phyloP scores from a whole-genome alignment of 169 alveolate genomes.

The Eimeria acervulina region DNA sequence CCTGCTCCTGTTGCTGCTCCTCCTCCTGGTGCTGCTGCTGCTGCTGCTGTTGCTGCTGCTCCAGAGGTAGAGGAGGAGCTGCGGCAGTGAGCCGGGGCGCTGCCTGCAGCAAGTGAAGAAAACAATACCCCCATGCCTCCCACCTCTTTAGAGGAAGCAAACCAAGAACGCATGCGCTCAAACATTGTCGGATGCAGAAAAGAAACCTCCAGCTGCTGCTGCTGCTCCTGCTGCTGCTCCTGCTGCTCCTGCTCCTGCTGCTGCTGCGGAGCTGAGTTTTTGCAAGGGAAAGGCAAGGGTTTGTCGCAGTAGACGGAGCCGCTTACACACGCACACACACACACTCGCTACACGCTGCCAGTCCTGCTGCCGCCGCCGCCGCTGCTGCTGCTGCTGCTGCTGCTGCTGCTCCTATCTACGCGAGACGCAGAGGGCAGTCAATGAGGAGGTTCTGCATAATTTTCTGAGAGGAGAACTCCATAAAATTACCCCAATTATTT shows the following conservation, averaged over 20 bases:
- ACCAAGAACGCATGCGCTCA: conserved; percentile 60
- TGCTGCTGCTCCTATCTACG: conserved; percentile 4
- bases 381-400: conserved; percentile 46
- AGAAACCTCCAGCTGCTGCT: conserved; percentile 14
- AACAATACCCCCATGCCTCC: not conserved
- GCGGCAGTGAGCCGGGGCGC: conserved; percentile 45
- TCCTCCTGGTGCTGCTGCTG: not conserved
- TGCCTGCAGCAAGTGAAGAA: not conserved
- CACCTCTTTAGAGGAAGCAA: not conserved
- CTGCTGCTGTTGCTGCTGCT: conserved; percentile 1
- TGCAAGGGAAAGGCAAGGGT: no score
- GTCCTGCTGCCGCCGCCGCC: not conserved
- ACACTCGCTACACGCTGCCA: not conserved
- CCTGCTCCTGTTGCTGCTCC: not conserved
- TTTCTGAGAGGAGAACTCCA: not conserved
- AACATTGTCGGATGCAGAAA: conserved; percentile 24
- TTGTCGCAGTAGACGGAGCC: not conserved
- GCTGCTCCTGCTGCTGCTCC: not conserved
- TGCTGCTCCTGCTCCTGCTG: conserved; percentile 11
- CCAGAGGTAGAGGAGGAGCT: not conserved
- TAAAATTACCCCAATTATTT: not conserved
- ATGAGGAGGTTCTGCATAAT: not conserved
- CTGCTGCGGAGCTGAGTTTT: not conserved
- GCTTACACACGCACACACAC: not conserved
- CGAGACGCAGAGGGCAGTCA: not conserved